phyloP scores from a whole-genome alignment of 495 filamentous ascomycete genomes.

The Lichenothelia convexa region DNA sequence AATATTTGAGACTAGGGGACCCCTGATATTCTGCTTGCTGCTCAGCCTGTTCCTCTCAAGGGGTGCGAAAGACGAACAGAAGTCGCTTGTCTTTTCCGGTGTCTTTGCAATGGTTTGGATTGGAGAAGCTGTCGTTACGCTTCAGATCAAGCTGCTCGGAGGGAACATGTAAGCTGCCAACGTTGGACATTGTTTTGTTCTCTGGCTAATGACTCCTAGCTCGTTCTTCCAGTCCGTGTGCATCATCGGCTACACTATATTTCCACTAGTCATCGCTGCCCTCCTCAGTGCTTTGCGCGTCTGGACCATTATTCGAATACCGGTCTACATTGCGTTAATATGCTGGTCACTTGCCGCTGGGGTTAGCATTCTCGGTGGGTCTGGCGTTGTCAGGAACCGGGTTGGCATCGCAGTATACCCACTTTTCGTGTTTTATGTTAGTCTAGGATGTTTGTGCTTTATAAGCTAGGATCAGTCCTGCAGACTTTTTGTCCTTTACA shows the following conservation, averaged over 20 bases:
- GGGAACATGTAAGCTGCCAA: conserved; percentile 76
- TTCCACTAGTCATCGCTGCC: conserved; percentile 90
- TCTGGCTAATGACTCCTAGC: conserved; percentile 32
- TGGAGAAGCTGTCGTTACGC: conserved; percentile 89
- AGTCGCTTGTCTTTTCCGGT: conserved; percentile 76
- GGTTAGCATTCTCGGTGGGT: conserved; percentile 87
- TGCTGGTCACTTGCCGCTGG: conserved; percentile 88
- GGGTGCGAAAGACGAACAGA: conserved; percentile 54
- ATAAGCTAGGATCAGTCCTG: conserved; percentile 45
- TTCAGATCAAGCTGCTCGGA: conserved; percentile 93
- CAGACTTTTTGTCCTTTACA: conserved; percentile 6
- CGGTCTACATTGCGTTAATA: conserved; percentile 73
- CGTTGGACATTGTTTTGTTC: not conserved
- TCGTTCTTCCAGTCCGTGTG: conserved; percentile 95
- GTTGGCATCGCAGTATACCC: conserved; percentile 93
- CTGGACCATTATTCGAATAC: conserved; percentile 60
- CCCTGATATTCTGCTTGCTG: conserved; percentile 77
- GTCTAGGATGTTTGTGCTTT: conserved; percentile 85
- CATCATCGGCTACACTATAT: conserved; percentile 96
- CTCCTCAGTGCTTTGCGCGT: conserved; percentile 68
- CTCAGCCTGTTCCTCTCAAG: conserved; percentile 73
- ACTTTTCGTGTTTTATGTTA: conserved; percentile 87
- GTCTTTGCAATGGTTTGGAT: conserved; percentile 96
- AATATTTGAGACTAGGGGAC: conserved; percentile 42
- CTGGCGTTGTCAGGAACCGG: conserved; percentile 83